Evolutionary conservation across 2,329 filamentous ascomycete species (phyloP).

Genomic region (Trichoderma guizhouense): DNA sequence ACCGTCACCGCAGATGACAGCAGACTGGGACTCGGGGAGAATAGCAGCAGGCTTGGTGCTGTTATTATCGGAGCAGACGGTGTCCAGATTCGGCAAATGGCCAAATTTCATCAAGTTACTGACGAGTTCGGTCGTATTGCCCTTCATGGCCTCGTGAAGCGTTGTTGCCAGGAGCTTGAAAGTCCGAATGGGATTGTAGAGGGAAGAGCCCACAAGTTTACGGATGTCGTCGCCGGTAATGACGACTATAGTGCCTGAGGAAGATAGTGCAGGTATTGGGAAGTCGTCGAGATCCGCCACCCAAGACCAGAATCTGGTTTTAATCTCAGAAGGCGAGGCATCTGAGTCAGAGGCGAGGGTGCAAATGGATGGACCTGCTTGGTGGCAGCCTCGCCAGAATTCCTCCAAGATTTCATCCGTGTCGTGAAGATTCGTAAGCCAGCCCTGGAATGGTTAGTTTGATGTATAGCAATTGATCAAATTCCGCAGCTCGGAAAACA

Average conservation of each 20-base stretch:
- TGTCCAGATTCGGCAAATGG: background rate
- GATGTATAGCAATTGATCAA: background rate
- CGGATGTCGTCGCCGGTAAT: background rate
- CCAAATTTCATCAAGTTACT: background rate
- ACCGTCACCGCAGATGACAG: background rate
- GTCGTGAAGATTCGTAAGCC: background rate
- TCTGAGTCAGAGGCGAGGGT: background rate
- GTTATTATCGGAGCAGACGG: background rate
- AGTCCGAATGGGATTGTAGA: background rate
- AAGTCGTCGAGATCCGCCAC: background rate
- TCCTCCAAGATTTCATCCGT: background rate
- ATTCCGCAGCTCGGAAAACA: background rate
- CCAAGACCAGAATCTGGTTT: background rate
- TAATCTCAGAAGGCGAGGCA: background rate
- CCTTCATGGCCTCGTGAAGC: background rate
- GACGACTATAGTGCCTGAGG: background rate
- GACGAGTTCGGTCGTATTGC: background rate
- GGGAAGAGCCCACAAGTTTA: background rate
- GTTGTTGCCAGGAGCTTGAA: background rate
- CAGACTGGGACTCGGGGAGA: background rate
- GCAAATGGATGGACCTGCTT: slow-evolving; percentile 3
- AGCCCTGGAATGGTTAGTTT: background rate
- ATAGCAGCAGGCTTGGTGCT: background rate
- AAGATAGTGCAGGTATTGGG: background rate
- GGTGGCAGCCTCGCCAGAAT: background rate